Percentiles rank a stretch among this genome's conserved stretches.
These are phyloP conservation scores for Acacia melanoxylon DNA, from an alignment of 306 rosid genomes.

Conservation along the genomic window DNA sequence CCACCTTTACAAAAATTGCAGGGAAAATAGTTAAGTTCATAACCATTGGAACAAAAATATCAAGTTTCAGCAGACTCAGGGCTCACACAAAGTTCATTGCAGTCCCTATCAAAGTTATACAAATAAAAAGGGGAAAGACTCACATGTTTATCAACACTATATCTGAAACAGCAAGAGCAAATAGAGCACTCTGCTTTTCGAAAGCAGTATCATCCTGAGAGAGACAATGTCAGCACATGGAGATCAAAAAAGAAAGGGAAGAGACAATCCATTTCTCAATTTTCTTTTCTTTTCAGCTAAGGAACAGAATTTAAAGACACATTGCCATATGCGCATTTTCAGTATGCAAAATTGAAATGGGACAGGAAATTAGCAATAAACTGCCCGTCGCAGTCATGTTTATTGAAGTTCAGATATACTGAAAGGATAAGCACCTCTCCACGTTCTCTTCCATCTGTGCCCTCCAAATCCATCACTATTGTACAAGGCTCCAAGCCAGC, in stretches of 20 bases:
- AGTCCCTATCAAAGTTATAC: neutral
- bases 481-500: slow-evolving; percentile 89
- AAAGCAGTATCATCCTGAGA: slow-evolving; percentile 89
- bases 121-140: slow-evolving; percentile 25
- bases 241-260: slow-evolving; percentile 5
- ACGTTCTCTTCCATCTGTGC: slow-evolving; percentile 96
- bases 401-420: slow-evolving; percentile 13
- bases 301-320: neutral
- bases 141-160: slow-evolving; percentile 93
- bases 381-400: neutral
- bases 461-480: slow-evolving; percentile 95
- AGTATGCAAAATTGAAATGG: slow-evolving; percentile 18
- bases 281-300: neutral
- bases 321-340: neutral
- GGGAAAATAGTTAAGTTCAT: slow-evolving; percentile 22
- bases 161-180: slow-evolving; percentile 92
- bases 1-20: slow-evolving; percentile 63
- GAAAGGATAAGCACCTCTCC: slow-evolving; percentile 71
- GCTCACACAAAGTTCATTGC: neutral
- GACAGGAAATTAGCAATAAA: slow-evolving; percentile 3
- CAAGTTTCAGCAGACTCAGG: neutral
- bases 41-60: slow-evolving; percentile 5
- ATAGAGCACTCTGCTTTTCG: slow-evolving; percentile 95
- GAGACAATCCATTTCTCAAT: neutral
- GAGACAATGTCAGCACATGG: slow-evolving; percentile 29